phyloP scores from a whole-genome alignment of 2,329 filamentous ascomycete species.

The Colletotrichum spinosum region DNA sequence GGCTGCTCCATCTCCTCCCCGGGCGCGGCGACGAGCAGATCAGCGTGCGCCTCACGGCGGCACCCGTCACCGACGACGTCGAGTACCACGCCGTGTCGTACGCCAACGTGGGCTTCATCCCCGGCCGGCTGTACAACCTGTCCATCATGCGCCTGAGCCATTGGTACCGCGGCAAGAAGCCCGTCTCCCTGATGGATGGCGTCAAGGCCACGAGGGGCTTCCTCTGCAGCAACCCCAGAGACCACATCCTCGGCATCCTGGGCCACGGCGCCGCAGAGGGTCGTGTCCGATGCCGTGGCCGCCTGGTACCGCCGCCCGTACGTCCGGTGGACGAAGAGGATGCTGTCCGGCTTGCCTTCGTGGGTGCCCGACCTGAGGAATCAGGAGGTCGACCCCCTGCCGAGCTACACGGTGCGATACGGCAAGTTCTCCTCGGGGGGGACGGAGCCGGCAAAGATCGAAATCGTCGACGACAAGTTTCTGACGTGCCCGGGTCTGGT shows the following conservation, averaged over 20 bases:
- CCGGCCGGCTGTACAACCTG: conserved; percentile 10
- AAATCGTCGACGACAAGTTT: conserved; percentile 1
- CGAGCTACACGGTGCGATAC: conserved; percentile 9
- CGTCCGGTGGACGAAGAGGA: conserved; percentile 1
- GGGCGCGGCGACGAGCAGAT: background rate
- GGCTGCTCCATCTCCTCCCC: background rate
- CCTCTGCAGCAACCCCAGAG: conserved; percentile 19
- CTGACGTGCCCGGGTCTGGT: conserved; percentile 8
- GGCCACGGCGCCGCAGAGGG: conserved; percentile 13
- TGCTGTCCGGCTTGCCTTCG: conserved; percentile 3
- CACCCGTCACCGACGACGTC: background rate
- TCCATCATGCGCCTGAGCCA: conserved; percentile 18
- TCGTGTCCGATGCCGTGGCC: background rate
- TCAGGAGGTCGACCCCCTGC: conserved; percentile 8
- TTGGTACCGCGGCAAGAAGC: conserved; percentile 15
- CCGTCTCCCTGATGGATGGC: conserved; percentile 16
- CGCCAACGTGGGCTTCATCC: background rate
- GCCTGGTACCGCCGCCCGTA: conserved; percentile 16
- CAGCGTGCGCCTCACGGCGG: background rate
- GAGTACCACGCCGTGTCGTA: conserved; percentile 21
- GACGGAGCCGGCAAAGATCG: background rate
- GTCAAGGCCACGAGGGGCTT: conserved; percentile 14
- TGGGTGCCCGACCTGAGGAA: conserved; percentile 21
- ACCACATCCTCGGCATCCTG: conserved; percentile 15
- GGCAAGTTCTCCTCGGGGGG: conserved; percentile 22